Conservation (phyloP, 805 yeast species). For the Candida arabinofermentans region DNA sequence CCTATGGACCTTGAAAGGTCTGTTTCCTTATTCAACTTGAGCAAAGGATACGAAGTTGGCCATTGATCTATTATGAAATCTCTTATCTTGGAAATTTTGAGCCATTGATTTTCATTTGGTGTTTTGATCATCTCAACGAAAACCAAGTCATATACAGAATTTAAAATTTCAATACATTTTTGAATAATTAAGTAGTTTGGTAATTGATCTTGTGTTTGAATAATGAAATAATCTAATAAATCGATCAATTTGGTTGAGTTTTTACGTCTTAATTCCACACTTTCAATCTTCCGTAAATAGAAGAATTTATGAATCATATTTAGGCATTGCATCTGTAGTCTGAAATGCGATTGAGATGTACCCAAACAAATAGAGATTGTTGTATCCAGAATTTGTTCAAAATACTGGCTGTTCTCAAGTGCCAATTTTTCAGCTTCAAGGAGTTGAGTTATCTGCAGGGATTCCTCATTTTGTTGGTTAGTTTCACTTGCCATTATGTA, state of each 20-base stretch:
- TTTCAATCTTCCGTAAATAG: conserved; percentile 17
- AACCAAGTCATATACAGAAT: conserved; percentile 40
- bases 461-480: neutral
- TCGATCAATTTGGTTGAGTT: conserved; percentile 19
- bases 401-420: conserved; percentile 17
- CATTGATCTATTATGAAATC: conserved; percentile 56
- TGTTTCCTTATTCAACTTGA: conserved; percentile 44
- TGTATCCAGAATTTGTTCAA: conserved; percentile 18
- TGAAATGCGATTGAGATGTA: conserved; percentile 10
- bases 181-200: conserved; percentile 20
- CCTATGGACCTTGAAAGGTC: conserved; percentile 51
- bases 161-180: conserved; percentile 32
- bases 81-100: conserved; percentile 51
- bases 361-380: conserved; percentile 20
- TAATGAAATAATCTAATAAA: conserved; percentile 20
- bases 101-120: conserved; percentile 52
- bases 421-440: conserved; percentile 21
- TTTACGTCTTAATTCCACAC: conserved; percentile 17
- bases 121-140: conserved; percentile 43
- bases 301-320: conserved; percentile 24
- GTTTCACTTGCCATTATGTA: neutral
- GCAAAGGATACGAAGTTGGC: conserved; percentile 52
- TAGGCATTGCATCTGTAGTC: conserved; percentile 21
- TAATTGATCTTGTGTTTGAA: conserved; percentile 16
- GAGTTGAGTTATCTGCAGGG: conserved; percentile 15